These are phyloP conservation scores for Mucor ambiguus DNA, from an alignment of 371 early-diverging fungal species.

Conservation along the genomic window DNA sequence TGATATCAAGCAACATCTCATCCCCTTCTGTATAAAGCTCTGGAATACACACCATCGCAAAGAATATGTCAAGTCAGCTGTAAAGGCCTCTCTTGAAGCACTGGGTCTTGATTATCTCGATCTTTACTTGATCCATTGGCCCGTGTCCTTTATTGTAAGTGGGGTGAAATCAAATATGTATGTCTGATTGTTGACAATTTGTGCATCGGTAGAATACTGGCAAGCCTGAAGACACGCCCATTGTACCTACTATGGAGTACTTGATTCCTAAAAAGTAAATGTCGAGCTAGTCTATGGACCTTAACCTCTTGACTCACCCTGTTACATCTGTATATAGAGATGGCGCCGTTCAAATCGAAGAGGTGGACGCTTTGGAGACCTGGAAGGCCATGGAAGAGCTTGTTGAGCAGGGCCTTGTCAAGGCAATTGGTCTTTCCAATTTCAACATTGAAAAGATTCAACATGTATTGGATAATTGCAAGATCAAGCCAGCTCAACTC, in stretches of 20 bases:
- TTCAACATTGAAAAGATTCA: conserved; percentile 59
- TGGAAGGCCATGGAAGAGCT: conserved; percentile 82
- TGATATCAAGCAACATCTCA: background rate
- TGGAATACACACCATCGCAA: conserved; percentile 85
- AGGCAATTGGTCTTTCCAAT: conserved; percentile 79
- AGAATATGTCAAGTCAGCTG: conserved; percentile 66
- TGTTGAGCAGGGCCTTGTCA: conserved; percentile 53
- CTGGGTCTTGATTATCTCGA: conserved; percentile 87
- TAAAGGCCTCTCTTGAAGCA: conserved; percentile 70
- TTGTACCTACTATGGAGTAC: conserved; percentile 35
- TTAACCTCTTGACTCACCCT: too few relatives aligned
- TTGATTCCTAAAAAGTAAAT: conserved; percentile 41
- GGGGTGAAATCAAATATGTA: background rate
- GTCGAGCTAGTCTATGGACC: background rate
- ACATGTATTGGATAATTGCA: conserved; percentile 51
- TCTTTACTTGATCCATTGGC: conserved; percentile 88
- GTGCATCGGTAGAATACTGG: conserved; percentile 25
- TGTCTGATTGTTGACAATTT: conserved; percentile 1
- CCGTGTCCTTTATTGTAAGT: conserved; percentile 38
- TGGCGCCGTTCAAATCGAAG: conserved; percentile 42
- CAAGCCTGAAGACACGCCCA: conserved; percentile 38
- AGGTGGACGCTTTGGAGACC: conserved; percentile 54
- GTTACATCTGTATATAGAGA: conserved; percentile 14
- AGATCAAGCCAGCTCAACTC: conserved; percentile 66
- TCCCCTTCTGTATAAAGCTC: conserved; percentile 38